Percentiles rank a stretch among this genome's conserved stretches.
Conservation (phyloP, 345 rosid species). For the Angophora floribunda region DNA sequence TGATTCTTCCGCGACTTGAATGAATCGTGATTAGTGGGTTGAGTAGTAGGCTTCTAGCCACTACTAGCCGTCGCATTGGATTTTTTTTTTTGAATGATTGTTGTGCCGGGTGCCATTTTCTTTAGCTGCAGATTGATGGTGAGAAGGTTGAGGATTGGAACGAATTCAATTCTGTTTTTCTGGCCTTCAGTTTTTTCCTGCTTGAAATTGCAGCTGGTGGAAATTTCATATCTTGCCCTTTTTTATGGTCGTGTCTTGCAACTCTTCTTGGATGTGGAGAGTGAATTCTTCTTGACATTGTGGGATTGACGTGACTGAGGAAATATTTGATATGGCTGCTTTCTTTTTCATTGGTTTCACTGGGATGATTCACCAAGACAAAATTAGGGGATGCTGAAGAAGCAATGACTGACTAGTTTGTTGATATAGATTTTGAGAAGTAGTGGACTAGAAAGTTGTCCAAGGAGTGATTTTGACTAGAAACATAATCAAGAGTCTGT, state of each 20-base stretch:
- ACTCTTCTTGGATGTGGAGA: not conserved
- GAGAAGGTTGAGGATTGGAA: not conserved
- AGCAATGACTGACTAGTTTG: not conserved
- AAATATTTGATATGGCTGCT: not conserved
- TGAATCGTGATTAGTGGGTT: not conserved
- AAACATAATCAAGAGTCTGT: not conserved
- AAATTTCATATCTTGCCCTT: not conserved
- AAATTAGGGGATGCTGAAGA: not conserved
- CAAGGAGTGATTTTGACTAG: not conserved
- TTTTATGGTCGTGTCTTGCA: not conserved
- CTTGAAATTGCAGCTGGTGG: not conserved
- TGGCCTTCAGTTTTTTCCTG: not conserved
- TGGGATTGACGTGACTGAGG: not conserved
- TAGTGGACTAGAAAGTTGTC: not conserved
- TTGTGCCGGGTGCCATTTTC: not conserved
- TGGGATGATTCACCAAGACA: not conserved
- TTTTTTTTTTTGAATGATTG: not conserved
- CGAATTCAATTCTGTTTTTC: not conserved
- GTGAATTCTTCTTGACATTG: not conserved
- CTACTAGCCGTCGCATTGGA: not conserved
- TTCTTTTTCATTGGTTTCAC: not conserved
- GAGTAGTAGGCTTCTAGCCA: not conserved
- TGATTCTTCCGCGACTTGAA: not conserved
- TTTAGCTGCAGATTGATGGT: not conserved
- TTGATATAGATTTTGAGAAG: not conserved